Evolutionary conservation across 2,329 filamentous ascomycete genomes (phyloP), one percentile per base, ranked within the genome.

Genomic region (Colletotrichum sp.): DNA sequence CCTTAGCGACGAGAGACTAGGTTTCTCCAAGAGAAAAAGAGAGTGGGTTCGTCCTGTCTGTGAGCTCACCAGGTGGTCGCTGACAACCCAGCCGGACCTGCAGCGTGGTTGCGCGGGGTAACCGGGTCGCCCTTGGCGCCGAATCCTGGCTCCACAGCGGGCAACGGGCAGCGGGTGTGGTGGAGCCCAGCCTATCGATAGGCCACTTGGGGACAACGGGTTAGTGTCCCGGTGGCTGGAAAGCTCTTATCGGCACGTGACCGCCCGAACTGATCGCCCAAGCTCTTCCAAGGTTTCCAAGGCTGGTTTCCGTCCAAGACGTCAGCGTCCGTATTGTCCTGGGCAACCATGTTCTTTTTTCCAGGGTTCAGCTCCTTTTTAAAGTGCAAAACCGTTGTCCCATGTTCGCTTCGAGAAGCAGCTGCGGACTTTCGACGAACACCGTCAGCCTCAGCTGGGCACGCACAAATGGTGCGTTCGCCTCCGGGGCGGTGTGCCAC

Each of bases 41-140:
- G 62, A 67, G 59, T 65, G 63, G 69, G 68, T 36, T 72, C 32
- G 64, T 36, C 64, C 60, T 63, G 72, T 65, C 69, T 76, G 76
- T 69, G 49, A 71, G 72, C 67, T 76, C 49, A 72, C 72, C 72
- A 55, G 57, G 39, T 62, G 32, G 66, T 59, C 74, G 63, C 73
- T 73, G 76, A 70, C 70, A 64, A 59, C 57, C 36, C 52, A 49
- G 69, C 36, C 57, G 57, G 69, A 26, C 62, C 69, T 52, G 60
- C 60, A 73, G 62, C 52, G 49, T 78, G 70, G 77, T 78, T 78
- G 77, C 77, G 77, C 77, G 77, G 77, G 77, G 77, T 78, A 74
- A 78, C 72, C 65, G 44, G 68, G 67, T 72, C 71, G 44, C 74
- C 36, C 71, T 68, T 70, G 68, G 63, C 77, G 71, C 32, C 44